Conservation (phyloP, 495 filamentous ascomycete species). For the Hyphodiscus hymeniophilus region DNA sequence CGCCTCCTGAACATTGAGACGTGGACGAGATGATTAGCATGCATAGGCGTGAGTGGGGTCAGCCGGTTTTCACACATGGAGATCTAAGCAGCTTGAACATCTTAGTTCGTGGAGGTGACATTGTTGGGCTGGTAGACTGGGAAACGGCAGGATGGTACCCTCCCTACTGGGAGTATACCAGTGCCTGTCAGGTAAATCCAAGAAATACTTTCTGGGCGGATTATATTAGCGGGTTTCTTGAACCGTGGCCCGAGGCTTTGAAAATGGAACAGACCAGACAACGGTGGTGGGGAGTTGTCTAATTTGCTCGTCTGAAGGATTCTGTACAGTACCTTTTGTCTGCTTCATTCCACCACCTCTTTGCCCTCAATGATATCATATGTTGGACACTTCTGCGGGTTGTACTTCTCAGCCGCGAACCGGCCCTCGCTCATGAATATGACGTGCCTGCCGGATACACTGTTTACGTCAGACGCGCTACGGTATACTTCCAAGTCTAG, state of each 20-base stretch:
- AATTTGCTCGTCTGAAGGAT: too few species aligned
- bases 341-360: too few species aligned
- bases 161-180: constrained; percentile 41
- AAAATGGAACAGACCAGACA: too few species aligned
- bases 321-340: too few species aligned
- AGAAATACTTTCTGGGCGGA: constrained; percentile 37
- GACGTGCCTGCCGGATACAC: constrained; percentile 10
- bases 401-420: too few species aligned
- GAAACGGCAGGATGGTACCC: constrained; percentile 45
- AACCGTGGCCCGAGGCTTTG: constrained; percentile 35
- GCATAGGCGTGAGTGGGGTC: constrained; percentile 27
- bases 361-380: too few species aligned
- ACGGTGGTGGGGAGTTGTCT: too few species aligned
- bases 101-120: constrained; percentile 22
- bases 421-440: too few species aligned
- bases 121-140: constrained; percentile 44
- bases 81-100: constrained; percentile 31
- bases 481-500: constrained; percentile 8
- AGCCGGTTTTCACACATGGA: constrained; percentile 26
- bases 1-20: constrained; percentile 27
- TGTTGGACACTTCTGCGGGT: too few species aligned
- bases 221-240: constrained; percentile 42
- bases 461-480: constrained; percentile 9
- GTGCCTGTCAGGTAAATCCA: constrained; percentile 40
- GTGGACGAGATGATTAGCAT: constrained; percentile 32